These are phyloP conservation scores for Ascochyta lentis DNA, from an alignment of 2,329 filamentous ascomycete genomes.

Conservation along the genomic window DNA sequence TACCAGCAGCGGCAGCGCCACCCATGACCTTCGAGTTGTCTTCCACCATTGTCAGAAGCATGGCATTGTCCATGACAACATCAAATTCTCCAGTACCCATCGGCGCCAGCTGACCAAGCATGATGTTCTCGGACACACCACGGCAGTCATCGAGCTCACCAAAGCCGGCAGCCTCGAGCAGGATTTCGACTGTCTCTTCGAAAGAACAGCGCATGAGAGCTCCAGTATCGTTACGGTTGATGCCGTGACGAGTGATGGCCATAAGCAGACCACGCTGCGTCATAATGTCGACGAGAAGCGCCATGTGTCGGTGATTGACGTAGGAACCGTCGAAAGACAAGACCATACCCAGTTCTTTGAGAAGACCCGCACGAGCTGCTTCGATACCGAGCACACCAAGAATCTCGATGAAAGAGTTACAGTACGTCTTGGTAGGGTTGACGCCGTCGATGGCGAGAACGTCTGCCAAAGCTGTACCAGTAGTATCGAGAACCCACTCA, in stretches of 20 bases:
- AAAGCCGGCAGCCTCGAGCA: constrained; percentile 91
- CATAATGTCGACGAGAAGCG: constrained; percentile 96
- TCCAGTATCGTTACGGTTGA: constrained; percentile 97
- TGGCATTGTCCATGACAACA: constrained; percentile 88
- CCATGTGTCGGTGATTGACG: constrained; percentile 97
- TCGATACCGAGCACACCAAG: constrained; percentile 97
- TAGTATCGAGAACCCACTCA: constrained; percentile 96
- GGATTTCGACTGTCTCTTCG: constrained; percentile 98
- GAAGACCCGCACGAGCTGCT: constrained; percentile 83
- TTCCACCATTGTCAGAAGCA: constrained; percentile 93
- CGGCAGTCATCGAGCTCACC: constrained; percentile 97
- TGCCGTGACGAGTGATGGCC: constrained; percentile 96
- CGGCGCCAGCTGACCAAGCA: constrained; percentile 95
- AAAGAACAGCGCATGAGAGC: constrained; percentile 99
- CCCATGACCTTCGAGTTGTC: constrained; percentile 76
- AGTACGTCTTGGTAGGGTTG: constrained; percentile 83
- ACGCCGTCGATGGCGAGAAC: constrained; percentile 89
- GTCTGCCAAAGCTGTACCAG: constrained; percentile 82
- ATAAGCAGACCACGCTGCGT: constrained; percentile 92
- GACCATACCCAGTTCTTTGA: constrained; percentile 89
- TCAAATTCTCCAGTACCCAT: constrained; percentile 98
- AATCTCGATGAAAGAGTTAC: constrained; percentile 94
- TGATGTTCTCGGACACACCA: constrained; percentile 98
- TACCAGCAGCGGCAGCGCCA: constrained; percentile 75
- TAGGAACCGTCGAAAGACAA: constrained; percentile 99